A percentile compares a stretch with the other conserved stretches of the same genome.
Conservation (phyloP, 2,329 filamentous ascomycete species). For the Ophiostoma tasmaniense region DNA sequence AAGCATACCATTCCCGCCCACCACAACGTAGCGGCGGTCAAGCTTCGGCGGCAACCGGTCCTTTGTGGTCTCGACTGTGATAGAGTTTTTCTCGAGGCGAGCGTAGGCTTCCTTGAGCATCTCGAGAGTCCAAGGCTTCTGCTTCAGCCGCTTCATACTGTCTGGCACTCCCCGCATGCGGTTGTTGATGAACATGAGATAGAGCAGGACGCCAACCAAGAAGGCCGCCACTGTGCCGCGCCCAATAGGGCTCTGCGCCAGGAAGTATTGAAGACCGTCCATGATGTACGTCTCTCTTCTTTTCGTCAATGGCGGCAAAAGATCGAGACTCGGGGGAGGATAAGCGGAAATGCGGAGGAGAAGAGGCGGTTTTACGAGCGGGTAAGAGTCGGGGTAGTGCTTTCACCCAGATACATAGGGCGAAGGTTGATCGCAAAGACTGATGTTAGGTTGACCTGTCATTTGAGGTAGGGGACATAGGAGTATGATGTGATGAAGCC, state of each 20-base stretch:
- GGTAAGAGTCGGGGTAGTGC: neutral
- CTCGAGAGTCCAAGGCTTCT: slow-evolving; percentile 28
- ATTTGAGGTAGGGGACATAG: neutral
- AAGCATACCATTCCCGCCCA: slow-evolving; percentile 32
- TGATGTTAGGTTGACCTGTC: neutral
- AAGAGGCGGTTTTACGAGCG: neutral
- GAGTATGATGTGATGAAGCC: neutral
- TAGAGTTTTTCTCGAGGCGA: slow-evolving; percentile 25
- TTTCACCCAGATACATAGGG: neutral
- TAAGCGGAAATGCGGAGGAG: neutral
- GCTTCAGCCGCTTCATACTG: slow-evolving; percentile 23
- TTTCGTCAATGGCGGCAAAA: neutral
- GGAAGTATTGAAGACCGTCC: neutral
- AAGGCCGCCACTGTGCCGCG: neutral
- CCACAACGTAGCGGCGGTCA: slow-evolving; percentile 31
- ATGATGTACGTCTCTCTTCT: neutral
- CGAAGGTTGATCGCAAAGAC: neutral
- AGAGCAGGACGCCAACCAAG: slow-evolving; percentile 11
- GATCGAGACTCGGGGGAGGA: neutral
- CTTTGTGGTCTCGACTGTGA: slow-evolving; percentile 24
- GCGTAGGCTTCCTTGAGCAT: slow-evolving; percentile 27
- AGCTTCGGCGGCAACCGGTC: slow-evolving; percentile 28
- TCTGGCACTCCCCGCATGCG: slow-evolving; percentile 27
- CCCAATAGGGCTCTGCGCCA: neutral
- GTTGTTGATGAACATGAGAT: slow-evolving; percentile 26